Evolutionary conservation across 2,329 filamentous ascomycete species (phyloP), one percentile per base, ranked within the genome.

Genomic region (Fusarium sp.): DNA sequence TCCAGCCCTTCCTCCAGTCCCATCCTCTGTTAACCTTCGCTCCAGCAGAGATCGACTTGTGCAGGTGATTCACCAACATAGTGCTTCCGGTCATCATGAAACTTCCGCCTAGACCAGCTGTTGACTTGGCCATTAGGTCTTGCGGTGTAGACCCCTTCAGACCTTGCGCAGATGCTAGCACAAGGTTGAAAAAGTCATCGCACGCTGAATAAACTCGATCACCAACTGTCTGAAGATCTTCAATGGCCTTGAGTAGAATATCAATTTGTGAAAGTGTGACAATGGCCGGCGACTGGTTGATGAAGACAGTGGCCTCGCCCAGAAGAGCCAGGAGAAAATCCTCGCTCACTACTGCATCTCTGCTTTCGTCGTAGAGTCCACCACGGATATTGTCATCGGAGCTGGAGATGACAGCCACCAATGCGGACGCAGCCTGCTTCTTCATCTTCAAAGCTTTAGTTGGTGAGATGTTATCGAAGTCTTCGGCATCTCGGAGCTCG

Each of bases 321-420:
- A 98, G 86, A 16, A 98, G 84, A 5, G 92, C 90, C 11, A 98
- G 85, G 24, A 98, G 81, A 55, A 95, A 95, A 74, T 98, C 95
- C 68, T 97, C 92, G 73, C 93, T 93, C 20, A 98, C 92, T 9
- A 97, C 93, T 1, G 93, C 90, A 76, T 95, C 92, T 15, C 92
- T 88, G 20, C 89, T 87, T 25, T 90, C 89, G 77, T 98, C 95
- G 78, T 94, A 97, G 4, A 98, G 84, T 2, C 95, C 95, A 59
- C 95, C 95, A 61, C 93, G 92, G 74, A 98, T 97, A 77, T 93
- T 95, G 79, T 97, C 94, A 61, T 93, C 92, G 4, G 95, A 91
- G 77, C 92, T 96, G 57, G 91, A 89, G 73, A 98, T 92, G 63
- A 97, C 91, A n/a, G 93, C 91, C 45, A 93, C 85, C 52, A 98